Evolutionary conservation across 2,329 filamentous ascomycete species (phyloP).

Genomic region (Aspergillus glaucus): DNA sequence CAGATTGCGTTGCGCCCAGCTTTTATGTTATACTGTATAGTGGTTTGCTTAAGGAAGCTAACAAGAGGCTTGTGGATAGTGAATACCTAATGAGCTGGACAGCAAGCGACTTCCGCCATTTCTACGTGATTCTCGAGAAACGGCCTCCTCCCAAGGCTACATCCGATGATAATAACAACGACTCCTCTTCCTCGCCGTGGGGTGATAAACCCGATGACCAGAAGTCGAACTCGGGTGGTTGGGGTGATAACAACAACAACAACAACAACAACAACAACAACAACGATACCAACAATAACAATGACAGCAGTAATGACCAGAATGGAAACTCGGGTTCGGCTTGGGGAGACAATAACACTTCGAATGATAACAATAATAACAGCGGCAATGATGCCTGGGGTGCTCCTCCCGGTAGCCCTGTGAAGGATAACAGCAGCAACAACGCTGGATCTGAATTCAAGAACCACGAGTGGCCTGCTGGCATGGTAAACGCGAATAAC

Average conservation of each 20-base stretch:
- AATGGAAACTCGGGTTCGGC: not conserved
- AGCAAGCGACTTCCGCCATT: not conserved
- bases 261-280: not conserved
- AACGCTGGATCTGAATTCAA: not conserved
- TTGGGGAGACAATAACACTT: not conserved
- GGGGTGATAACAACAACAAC: not conserved
- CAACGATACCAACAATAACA: not conserved
- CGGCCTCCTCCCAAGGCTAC: not conserved
- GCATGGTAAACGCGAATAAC: not conserved
- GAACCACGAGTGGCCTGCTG: not conserved
- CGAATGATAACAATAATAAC: not conserved
- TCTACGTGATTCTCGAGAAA: not conserved
- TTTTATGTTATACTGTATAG: too few relatives aligned
- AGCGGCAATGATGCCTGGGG: not conserved
- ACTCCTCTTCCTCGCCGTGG: too few relatives aligned
- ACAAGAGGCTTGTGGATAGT: not conserved
- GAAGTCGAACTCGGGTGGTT: not conserved
- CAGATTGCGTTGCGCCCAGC: too few relatives aligned
- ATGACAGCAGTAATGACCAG: not conserved
- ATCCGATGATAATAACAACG: not conserved
- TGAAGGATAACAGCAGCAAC: not conserved
- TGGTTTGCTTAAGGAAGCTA: too few relatives aligned
- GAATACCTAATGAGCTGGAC: conserved; percentile 2
- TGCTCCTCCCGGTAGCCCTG: not conserved
- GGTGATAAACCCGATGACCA: too few relatives aligned